A percentile compares a stretch with the other conserved stretches of the same genome.
These are phyloP conservation scores for Hypoxylon lienhwacheense DNA, from an alignment of 495 filamentous ascomycete species.

Conservation along the genomic window DNA sequence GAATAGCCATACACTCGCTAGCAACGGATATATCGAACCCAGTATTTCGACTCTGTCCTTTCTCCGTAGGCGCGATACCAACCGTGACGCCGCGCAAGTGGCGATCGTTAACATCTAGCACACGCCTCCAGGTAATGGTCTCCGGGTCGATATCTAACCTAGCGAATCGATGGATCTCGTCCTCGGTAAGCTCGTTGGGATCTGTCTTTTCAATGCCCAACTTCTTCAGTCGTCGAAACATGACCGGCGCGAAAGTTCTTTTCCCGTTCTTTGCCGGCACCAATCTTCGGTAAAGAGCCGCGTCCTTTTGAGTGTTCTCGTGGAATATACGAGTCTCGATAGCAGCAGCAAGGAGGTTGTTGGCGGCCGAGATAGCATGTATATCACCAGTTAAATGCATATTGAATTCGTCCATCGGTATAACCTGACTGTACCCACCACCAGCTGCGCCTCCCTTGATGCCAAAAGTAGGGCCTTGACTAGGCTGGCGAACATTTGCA, in stretches of 20 bases:
- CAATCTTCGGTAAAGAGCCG: slow-evolving; percentile 81
- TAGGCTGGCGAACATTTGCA: slow-evolving; percentile 95
- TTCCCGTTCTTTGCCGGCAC: slow-evolving; percentile 90
- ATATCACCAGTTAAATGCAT: slow-evolving; percentile 97
- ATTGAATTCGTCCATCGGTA: slow-evolving; percentile 99
- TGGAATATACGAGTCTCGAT: slow-evolving; percentile 99
- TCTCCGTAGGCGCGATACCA: slow-evolving; percentile 86
- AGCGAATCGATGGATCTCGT: slow-evolving; percentile 85
- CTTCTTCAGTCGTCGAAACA: slow-evolving; percentile 91
- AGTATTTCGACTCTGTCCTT: slow-evolving; percentile 78
- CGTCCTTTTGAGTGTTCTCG: slow-evolving; percentile 91
- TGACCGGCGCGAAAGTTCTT: slow-evolving; percentile 80
- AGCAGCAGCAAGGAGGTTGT: slow-evolving; percentile 96
- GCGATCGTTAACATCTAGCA: slow-evolving; percentile 95
- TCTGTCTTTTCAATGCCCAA: slow-evolving; percentile 93
- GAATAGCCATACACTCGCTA: slow-evolving; percentile 97
- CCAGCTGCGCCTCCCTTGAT: slow-evolving; percentile 98
- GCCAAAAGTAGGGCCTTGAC: slow-evolving; percentile 95
- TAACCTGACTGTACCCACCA: slow-evolving; percentile 97
- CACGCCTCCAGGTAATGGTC: slow-evolving; percentile 95
- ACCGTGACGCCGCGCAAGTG: slow-evolving; percentile 87
- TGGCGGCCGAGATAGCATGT: slow-evolving; percentile 94
- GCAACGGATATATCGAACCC: slow-evolving; percentile 98
- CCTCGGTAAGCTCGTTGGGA: slow-evolving; percentile 83
- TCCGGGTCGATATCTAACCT: slow-evolving; percentile 93